These are phyloP conservation scores for Tolypocladium cylindrosporum DNA, from an alignment of 2,329 filamentous ascomycete genomes.

Conservation along the genomic window DNA sequence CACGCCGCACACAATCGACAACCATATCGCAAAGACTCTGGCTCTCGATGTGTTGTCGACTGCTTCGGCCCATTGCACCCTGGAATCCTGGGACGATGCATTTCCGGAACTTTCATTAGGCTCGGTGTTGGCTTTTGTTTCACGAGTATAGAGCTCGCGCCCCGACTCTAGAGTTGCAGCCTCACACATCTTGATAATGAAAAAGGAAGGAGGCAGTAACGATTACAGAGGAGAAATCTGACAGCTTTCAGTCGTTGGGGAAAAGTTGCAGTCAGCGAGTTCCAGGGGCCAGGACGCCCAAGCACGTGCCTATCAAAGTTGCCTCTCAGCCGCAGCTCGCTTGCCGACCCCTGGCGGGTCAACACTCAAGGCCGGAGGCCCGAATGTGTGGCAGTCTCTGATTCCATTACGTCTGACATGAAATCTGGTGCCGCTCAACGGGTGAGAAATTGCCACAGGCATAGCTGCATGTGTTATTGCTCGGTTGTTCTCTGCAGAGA, in stretches of 20 bases:
- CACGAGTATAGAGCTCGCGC: background rate
- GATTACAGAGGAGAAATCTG: background rate
- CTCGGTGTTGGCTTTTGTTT: background rate
- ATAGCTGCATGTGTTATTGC: background rate
- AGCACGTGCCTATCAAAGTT: background rate
- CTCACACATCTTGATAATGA: background rate
- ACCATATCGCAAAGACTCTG: background rate
- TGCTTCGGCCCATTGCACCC: background rate
- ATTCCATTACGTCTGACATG: background rate
- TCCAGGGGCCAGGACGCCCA: background rate
- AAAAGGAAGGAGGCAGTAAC: background rate
- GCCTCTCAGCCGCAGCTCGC: background rate
- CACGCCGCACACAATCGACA: conserved; percentile 1
- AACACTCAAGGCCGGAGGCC: background rate
- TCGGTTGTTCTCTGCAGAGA: background rate
- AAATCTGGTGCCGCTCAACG: background rate
- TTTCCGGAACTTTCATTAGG: background rate
- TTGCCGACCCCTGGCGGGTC: background rate
- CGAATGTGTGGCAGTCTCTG: background rate
- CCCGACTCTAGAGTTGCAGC: background rate
- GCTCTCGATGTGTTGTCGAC: background rate
- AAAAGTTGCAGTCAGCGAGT: background rate
- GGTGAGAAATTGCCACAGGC: background rate
- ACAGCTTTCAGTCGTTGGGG: background rate
- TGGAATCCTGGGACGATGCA: background rate